Conservation (phyloP, 768 basidiomycete genomes). For the Boletus reticuloceps region DNA sequence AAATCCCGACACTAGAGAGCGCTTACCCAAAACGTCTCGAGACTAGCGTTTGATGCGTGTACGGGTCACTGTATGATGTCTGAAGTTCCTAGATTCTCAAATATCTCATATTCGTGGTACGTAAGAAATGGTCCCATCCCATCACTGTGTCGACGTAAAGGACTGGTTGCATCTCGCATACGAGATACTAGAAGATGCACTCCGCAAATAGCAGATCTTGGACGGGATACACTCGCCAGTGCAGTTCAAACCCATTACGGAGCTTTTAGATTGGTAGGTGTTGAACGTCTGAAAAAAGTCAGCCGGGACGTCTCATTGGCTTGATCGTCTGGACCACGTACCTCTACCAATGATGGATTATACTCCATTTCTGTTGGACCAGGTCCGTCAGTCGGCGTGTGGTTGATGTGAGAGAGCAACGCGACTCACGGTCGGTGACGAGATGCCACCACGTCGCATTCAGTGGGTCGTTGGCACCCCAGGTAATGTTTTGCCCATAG, state of each 20-base stretch:
- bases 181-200: constrained; percentile 60
- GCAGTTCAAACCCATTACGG: constrained; percentile 49
- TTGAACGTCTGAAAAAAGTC: constrained; percentile 49
- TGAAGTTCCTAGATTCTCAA: too few relatives aligned
- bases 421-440: constrained; percentile 60
- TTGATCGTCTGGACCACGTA: neutral
- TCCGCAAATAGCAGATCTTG: constrained; percentile 72
- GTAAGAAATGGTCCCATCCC: neutral
- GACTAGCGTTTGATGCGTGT: too few relatives aligned
- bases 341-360: constrained; percentile 21
- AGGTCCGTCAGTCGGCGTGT: neutral
- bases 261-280: constrained; percentile 68
- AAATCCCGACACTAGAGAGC: too few relatives aligned
- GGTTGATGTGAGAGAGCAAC: neutral
- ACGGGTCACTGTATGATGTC: too few relatives aligned
- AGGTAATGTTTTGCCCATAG: constrained; percentile 53
- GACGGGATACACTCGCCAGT: constrained; percentile 53
- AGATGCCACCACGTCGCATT: constrained; percentile 82
- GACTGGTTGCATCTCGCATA: constrained; percentile 57
- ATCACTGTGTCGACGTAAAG: constrained; percentile 55
- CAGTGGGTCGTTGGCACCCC: constrained; percentile 61
- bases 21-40: too few relatives aligned
- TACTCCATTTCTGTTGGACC: constrained; percentile 21
- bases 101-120: too few relatives aligned
- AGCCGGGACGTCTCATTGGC: too few relatives aligned